These are phyloP conservation scores for Neofusicoccum sp. DNA, from an alignment of 2,329 filamentous ascomycete species.

Conservation along the genomic window DNA sequence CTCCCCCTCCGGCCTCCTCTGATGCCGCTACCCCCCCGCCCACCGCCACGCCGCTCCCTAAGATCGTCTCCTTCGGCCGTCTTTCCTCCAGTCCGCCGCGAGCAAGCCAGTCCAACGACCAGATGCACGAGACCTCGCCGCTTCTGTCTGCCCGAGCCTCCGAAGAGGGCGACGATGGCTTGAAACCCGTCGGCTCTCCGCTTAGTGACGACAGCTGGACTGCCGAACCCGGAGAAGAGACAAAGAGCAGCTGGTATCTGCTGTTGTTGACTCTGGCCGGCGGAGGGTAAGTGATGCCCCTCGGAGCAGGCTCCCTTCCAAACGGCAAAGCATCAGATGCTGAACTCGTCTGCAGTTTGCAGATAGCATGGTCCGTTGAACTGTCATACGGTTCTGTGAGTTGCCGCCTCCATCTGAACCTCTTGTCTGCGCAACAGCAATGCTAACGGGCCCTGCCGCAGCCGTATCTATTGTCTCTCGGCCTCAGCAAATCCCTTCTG, in stretches of 20 bases:
- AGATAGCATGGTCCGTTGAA: slow-evolving; percentile 95
- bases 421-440: slow-evolving; percentile 17
- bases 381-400: slow-evolving; percentile 81
- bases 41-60: slow-evolving; percentile 27
- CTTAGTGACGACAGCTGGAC: slow-evolving; percentile 41
- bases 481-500: slow-evolving; percentile 52
- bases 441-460: slow-evolving; percentile 22
- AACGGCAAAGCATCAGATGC: background rate
- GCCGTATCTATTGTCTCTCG: slow-evolving; percentile 54
- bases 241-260: slow-evolving; percentile 83
- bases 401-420: slow-evolving; percentile 19
- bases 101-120: slow-evolving; percentile 22
- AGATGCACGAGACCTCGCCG: slow-evolving; percentile 36
- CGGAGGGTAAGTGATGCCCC: slow-evolving; percentile 57
- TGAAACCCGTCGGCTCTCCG: slow-evolving; percentile 34
- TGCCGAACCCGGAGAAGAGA: slow-evolving; percentile 55
- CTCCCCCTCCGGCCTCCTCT: background rate
- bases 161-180: slow-evolving; percentile 31
- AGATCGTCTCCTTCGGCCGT: slow-evolving; percentile 37
- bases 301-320: background rate
- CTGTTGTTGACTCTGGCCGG: slow-evolving; percentile 83
- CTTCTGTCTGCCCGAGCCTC: slow-evolving; percentile 32
- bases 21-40: slow-evolving; percentile 19
- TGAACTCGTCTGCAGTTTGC: slow-evolving; percentile 56
- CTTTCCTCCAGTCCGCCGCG: slow-evolving; percentile 21